Percentiles rank a stretch among this genome's conserved stretches.
Conservation (phyloP, 1,284 basidiomycete genomes). For the Trichosporon coremiiforme region DNA sequence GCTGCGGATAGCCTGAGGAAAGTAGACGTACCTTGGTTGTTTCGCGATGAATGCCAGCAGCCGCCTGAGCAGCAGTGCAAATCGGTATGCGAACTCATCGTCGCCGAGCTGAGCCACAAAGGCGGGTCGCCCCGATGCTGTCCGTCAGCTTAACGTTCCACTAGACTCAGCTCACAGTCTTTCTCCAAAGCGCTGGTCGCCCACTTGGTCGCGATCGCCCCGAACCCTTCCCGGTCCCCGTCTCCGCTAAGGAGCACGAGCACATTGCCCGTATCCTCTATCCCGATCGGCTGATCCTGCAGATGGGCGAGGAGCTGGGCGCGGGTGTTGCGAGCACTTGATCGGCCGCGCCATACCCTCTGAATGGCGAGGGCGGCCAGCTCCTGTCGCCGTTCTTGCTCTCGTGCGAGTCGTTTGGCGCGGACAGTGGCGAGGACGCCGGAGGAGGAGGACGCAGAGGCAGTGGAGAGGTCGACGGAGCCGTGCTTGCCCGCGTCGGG, state of each 20-base stretch:
- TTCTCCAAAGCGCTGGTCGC: conserved; percentile 24
- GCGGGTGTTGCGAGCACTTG: conserved; percentile 8
- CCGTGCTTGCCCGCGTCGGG: conserved; percentile 29
- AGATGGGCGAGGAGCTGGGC: conserved; percentile 11
- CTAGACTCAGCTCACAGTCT: not conserved
- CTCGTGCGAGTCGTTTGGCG: conserved; percentile 46
- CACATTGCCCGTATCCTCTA: conserved; percentile 17
- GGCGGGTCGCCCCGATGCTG: conserved; percentile 1
- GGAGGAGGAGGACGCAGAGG: conserved; percentile 43
- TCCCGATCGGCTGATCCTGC: not conserved
- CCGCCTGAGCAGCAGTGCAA: conserved; percentile 25
- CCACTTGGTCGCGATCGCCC: conserved; percentile 33
- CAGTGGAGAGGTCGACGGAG: conserved; percentile 49
- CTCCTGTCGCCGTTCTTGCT: conserved; percentile 42
- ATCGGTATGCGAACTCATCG: conserved; percentile 13
- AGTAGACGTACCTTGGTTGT: not conserved
- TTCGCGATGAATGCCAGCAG: conserved; percentile 29
- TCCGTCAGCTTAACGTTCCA: not conserved
- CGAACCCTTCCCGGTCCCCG: conserved; percentile 22
- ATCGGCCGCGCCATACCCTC: conserved; percentile 49
- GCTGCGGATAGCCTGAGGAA: too few species aligned
- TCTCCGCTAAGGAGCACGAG: conserved; percentile 30
- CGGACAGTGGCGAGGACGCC: conserved; percentile 43
- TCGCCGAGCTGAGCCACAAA: not conserved
- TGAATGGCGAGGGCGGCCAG: conserved; percentile 45